A percentile compares a stretch with the other conserved stretches of the same genome.
phyloP scores from a whole-genome alignment of 148 eudicot genomes.

The Polygonum aviculare region DNA sequence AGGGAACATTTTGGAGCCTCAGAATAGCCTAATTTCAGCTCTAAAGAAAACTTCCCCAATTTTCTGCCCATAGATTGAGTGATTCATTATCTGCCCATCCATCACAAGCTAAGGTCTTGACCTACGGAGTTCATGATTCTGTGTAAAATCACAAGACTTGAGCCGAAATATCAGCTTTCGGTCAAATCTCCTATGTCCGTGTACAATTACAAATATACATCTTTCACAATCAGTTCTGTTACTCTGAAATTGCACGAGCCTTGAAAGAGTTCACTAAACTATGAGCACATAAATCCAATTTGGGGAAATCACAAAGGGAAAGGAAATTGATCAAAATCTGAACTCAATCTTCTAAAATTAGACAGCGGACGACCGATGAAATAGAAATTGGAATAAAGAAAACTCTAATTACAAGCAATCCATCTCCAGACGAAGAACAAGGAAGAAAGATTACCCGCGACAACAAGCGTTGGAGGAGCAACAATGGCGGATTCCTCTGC shows the following conservation, averaged over 20 bases:
- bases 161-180: neutral
- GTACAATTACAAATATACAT: neutral
- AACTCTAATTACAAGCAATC: neutral
- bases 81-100: neutral
- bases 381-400: neutral
- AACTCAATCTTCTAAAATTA: neutral
- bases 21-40: neutral
- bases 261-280: neutral
- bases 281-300: neutral
- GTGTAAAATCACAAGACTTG: neutral
- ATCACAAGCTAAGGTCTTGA: neutral
- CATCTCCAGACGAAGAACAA: neutral
- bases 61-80: neutral
- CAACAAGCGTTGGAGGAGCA: constrained; percentile 75
- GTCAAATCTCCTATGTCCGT: neutral
- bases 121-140: neutral
- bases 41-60: neutral
- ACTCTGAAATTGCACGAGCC: neutral
- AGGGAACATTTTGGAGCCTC: neutral
- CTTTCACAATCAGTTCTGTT: neutral
- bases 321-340: neutral
- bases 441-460: constrained; percentile 31
- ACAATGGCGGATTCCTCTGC: constrained; percentile 46
- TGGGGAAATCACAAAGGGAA: too few relatives aligned
- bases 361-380: neutral